Conservation (phyloP, 768 basidiomycete species). For the Fomitopsis serialis region DNA sequence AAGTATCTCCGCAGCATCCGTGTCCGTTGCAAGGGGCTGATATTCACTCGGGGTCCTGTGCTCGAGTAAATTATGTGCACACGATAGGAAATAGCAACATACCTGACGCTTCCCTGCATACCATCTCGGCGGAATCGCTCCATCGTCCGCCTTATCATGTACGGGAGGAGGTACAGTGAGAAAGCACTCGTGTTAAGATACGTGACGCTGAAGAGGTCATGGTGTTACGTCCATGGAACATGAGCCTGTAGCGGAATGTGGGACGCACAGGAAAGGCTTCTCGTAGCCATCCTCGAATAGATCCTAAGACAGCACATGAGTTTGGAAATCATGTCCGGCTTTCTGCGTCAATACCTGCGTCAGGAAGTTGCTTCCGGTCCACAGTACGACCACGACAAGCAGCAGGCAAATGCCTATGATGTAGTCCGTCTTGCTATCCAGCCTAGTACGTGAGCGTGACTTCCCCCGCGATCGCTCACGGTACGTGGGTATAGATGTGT, state of each 20-base stretch:
- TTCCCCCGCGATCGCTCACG: constrained; percentile 7
- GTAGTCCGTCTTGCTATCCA: constrained; percentile 32
- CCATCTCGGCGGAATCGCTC: constrained; percentile 7
- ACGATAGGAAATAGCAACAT: constrained; percentile 4
- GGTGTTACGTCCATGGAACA: constrained; percentile 1
- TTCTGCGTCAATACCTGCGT: constrained; percentile 82
- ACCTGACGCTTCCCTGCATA: constrained; percentile 6
- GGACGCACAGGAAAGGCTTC: constrained; percentile 80
- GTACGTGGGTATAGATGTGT: neutral
- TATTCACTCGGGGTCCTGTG: constrained; percentile 18
- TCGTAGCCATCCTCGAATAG: constrained; percentile 65
- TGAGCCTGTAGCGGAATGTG: constrained; percentile 4
- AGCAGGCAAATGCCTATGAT: constrained; percentile 63
- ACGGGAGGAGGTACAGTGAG: constrained; percentile 72
- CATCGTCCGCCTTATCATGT: constrained; percentile 31
- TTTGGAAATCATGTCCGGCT: neutral
- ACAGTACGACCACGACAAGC: constrained; percentile 73
- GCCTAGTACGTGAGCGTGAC: constrained; percentile 6
- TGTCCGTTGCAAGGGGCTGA: constrained; percentile 23
- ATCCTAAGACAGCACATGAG: constrained; percentile 23
- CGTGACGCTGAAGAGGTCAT: constrained; percentile 51
- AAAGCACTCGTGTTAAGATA: constrained; percentile 94
- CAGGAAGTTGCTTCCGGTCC: constrained; percentile 86
- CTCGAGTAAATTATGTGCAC: neutral
- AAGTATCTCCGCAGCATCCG: constrained; percentile 11